These are phyloP conservation scores for Saxophila tyrrhenica DNA, from an alignment of 495 filamentous ascomycete species.

Conservation along the genomic window DNA sequence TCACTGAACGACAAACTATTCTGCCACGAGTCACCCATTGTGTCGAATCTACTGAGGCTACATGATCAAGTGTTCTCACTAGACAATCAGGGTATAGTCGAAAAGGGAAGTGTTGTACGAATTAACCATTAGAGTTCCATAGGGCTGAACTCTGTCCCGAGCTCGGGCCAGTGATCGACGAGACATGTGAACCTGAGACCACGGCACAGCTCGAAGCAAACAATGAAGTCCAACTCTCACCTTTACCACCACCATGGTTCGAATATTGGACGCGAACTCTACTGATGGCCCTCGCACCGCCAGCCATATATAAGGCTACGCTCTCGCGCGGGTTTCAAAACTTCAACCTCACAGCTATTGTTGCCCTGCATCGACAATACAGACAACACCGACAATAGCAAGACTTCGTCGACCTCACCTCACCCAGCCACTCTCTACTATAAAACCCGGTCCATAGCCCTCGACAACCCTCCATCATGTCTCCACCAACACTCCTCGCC, in stretches of 20 bases:
- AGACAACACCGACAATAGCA: not conserved
- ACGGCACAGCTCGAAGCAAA: no score
- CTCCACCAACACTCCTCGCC: constrained; percentile 18
- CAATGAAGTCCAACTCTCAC: no score
- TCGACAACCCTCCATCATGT: constrained; percentile 16
- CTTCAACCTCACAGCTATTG: not conserved
- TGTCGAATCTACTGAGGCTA: not conserved
- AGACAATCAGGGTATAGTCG: not conserved
- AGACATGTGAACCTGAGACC: no score
- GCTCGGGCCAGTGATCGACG: not conserved
- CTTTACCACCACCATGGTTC: no score
- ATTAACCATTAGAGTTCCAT: not conserved
- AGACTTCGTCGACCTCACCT: not conserved
- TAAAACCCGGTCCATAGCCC: not conserved
- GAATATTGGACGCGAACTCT: no score
- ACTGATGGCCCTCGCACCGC: no score
- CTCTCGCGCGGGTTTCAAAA: not conserved
- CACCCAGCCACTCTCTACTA: not conserved
- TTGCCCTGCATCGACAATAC: not conserved
- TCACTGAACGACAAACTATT: constrained; percentile 5
- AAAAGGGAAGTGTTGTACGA: not conserved
- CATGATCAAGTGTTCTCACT: not conserved
- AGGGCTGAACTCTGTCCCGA: not conserved
- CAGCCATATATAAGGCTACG: no score
- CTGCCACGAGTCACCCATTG: constrained; percentile 9